Evolutionary conservation across 768 basidiomycete species (phyloP).

Genomic region (Psilocybe tampanensis): DNA sequence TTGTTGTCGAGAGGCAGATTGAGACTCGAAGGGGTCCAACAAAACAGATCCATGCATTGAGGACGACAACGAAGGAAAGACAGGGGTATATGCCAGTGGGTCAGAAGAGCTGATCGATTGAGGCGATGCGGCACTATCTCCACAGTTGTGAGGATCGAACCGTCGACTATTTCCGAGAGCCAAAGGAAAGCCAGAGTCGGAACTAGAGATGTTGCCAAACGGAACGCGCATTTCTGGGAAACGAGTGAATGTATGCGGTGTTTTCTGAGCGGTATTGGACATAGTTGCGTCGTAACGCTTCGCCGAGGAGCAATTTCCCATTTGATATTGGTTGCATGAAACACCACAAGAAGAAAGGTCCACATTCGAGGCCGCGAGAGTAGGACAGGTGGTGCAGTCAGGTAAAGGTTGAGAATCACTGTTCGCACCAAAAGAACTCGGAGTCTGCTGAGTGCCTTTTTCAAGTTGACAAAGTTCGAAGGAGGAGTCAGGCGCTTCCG

Average conservation of each 20-base stretch:
- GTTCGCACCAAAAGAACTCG: not conserved
- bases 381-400: no score
- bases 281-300: no score
- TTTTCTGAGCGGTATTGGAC: not conserved
- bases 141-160: no score
- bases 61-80: not conserved
- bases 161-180: not conserved
- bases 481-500: not conserved
- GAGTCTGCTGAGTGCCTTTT: not conserved
- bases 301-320: not conserved
- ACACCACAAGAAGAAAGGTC: no score
- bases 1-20: not conserved
- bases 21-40: not conserved
- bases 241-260: conserved; percentile 5
- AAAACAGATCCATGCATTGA: not conserved
- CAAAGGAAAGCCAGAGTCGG: not conserved
- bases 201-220: not conserved
- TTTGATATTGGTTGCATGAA: not conserved
- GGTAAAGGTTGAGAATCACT: no score
- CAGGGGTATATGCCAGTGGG: not conserved
- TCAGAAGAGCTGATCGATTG: not conserved
- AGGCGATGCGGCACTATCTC: not conserved
- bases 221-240: not conserved
- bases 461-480: not conserved
- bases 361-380: no score